Conservation (phyloP, 2,329 filamentous ascomycete species). For the Hymenoscyphus linearis region DNA sequence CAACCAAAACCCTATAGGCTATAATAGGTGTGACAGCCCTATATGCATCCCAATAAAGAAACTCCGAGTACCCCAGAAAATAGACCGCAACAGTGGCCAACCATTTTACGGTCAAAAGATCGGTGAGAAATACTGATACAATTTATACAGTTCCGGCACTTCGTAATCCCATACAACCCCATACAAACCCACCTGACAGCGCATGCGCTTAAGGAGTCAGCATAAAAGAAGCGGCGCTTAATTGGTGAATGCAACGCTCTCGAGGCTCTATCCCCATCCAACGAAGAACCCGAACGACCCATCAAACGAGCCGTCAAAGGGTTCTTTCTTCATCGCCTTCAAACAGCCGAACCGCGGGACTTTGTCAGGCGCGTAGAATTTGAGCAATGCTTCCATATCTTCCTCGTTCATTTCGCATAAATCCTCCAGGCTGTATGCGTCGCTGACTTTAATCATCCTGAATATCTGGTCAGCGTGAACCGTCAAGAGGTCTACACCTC, state of each 20-base stretch:
- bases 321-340: conserved; percentile 44
- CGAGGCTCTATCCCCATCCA: conserved; percentile 19
- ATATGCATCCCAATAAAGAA: not conserved
- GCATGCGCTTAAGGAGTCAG: not conserved
- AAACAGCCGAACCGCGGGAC: conserved; percentile 52
- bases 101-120: not conserved
- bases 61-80: not conserved
- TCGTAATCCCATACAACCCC: not conserved
- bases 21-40: not conserved
- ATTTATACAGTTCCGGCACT: not conserved
- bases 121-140: not conserved
- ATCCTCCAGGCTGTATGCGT: conserved; percentile 78
- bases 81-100: not conserved
- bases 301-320: conserved; percentile 33
- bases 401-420: conserved; percentile 75
- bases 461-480: conserved; percentile 28
- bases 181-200: not conserved
- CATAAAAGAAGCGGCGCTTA: not conserved
- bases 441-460: conserved; percentile 90
- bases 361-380: conserved; percentile 59
- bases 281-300: conserved; percentile 33
- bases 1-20: too few relatives aligned
- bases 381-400: conserved; percentile 78
- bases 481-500: conserved; percentile 26
- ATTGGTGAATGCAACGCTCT: not conserved